Evolutionary conservation across 2,329 filamentous ascomycete species (phyloP).

Genomic region (Madurella mycetomatis): DNA sequence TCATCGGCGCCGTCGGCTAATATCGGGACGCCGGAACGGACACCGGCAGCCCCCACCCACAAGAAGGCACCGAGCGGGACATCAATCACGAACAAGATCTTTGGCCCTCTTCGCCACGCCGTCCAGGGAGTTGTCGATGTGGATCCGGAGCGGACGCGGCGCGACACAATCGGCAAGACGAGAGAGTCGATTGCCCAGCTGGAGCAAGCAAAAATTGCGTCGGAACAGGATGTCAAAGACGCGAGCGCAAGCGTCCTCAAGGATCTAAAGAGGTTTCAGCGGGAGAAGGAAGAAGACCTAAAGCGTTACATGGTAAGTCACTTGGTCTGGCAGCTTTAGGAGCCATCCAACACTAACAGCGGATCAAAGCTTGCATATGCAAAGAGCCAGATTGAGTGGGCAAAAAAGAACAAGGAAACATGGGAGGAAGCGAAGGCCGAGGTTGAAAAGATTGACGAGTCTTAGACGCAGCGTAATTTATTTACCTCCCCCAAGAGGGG

Average conservation of each 20-base stretch:
- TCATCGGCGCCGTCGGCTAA: conserved; percentile 66
- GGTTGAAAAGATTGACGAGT: conserved; percentile 78
- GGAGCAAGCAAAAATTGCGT: conserved; percentile 84
- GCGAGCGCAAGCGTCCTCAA: conserved; percentile 83
- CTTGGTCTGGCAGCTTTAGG: neutral
- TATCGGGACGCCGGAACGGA: conserved; percentile 62
- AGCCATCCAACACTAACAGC: conserved; percentile 1
- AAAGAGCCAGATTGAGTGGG: conserved; percentile 91
- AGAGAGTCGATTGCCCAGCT: conserved; percentile 80
- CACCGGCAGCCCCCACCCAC: conserved; percentile 52
- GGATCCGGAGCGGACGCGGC: conserved; percentile 85
- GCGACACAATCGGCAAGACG: conserved; percentile 94
- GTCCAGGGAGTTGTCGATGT: conserved; percentile 95
- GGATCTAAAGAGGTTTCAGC: conserved; percentile 88
- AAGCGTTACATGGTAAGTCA: conserved; percentile 85
- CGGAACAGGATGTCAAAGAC: conserved; percentile 88
- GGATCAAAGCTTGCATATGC: conserved; percentile 74
- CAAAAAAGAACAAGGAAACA: conserved; percentile 81
- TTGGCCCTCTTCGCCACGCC: conserved; percentile 90
- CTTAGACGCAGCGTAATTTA: conserved; percentile 30
- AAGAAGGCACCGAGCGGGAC: conserved; percentile 81
- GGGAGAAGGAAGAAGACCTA: conserved; percentile 92
- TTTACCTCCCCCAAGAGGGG: neutral
- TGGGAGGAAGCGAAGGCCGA: conserved; percentile 89
- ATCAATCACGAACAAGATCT: conserved; percentile 89